These are phyloP conservation scores for Moniliella sp. DNA, from an alignment of 1,284 basidiomycete genomes.

Conservation along the genomic window DNA sequence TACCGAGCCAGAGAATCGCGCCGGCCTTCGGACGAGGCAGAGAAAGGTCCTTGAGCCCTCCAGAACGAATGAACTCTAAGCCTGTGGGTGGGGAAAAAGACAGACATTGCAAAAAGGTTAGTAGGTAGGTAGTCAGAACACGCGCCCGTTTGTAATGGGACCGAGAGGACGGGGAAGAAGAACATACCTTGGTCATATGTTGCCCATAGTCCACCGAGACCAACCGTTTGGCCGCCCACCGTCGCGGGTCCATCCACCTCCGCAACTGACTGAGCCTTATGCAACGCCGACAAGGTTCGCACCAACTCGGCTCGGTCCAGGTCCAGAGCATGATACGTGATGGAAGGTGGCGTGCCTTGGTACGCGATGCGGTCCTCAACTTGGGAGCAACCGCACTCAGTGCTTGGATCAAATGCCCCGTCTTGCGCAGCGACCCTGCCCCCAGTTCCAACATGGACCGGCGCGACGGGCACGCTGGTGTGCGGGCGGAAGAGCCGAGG, in stretches of 20 bases:
- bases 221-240: slow-evolving; percentile 42
- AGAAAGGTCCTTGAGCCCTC: slow-evolving; percentile 36
- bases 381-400: slow-evolving; percentile 39
- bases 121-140: too few relatives aligned
- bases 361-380: neutral
- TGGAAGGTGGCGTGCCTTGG: slow-evolving; percentile 39
- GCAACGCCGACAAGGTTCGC: slow-evolving; percentile 53
- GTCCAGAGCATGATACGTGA: slow-evolving; percentile 80
- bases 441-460: slow-evolving; percentile 12
- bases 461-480: slow-evolving; percentile 4
- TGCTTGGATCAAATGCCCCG: slow-evolving; percentile 59
- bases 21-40: slow-evolving; percentile 8
- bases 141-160: too few relatives aligned
- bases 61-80: slow-evolving; percentile 38
- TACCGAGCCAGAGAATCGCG: slow-evolving; percentile 65
- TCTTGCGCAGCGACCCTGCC: slow-evolving; percentile 39
- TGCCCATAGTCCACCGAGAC: slow-evolving; percentile 51
- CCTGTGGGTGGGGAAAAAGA: too few relatives aligned
- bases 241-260: too few relatives aligned
- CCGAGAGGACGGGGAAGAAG: too few relatives aligned
- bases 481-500: neutral
- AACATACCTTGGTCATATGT: slow-evolving; percentile 74
- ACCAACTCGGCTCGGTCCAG: slow-evolving; percentile 66
- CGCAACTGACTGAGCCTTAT: too few relatives aligned
- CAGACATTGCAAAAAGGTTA: slow-evolving; percentile 70